Evolutionary conservation across 768 basidiomycete species (phyloP).

Genomic region (Lanmaoa pseudosensibilis): DNA sequence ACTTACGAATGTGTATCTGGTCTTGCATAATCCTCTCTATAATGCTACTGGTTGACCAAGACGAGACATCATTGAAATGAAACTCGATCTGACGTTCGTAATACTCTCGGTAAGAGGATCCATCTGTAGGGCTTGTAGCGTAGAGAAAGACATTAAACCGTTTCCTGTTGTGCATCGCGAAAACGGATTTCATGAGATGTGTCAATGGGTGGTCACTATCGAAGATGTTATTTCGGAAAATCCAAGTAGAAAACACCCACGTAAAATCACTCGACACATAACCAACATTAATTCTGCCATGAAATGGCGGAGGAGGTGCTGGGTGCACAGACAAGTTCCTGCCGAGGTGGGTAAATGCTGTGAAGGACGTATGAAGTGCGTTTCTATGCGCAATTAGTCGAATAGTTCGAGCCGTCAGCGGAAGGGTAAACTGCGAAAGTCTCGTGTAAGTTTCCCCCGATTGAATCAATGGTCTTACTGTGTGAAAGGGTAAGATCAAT

Average conservation of each 20-base stretch:
- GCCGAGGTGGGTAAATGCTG: conserved; percentile 36
- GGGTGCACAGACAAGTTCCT: conserved; percentile 36
- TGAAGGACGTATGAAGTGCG: conserved; percentile 45
- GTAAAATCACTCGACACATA: conserved; percentile 51
- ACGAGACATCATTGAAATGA: conserved; percentile 44
- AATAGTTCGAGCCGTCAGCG: conserved; percentile 40
- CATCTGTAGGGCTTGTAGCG: conserved; percentile 49
- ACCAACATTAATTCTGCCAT: conserved; percentile 44
- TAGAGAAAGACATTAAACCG: conserved; percentile 46
- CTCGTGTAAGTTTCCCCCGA: neutral
- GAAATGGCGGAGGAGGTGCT: conserved; percentile 41
- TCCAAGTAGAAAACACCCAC: conserved; percentile 25
- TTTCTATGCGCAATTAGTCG: conserved; percentile 50
- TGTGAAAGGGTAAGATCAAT: conserved; percentile 50
- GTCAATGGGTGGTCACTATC: conserved; percentile 50
- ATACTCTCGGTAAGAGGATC: conserved; percentile 42
- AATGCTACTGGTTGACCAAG: conserved; percentile 37
- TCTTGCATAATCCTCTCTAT: conserved; percentile 41
- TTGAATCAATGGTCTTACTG: conserved; percentile 30
- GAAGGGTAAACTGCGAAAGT: conserved; percentile 44
- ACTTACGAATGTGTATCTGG: conserved; percentile 48
- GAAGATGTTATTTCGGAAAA: neutral
- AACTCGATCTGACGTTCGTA: conserved; percentile 41
- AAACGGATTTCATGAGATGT: conserved; percentile 54
- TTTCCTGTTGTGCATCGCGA: conserved; percentile 41